phyloP scores from a whole-genome alignment of 768 basidiomycete species.

The Termitomyces sp. region DNA sequence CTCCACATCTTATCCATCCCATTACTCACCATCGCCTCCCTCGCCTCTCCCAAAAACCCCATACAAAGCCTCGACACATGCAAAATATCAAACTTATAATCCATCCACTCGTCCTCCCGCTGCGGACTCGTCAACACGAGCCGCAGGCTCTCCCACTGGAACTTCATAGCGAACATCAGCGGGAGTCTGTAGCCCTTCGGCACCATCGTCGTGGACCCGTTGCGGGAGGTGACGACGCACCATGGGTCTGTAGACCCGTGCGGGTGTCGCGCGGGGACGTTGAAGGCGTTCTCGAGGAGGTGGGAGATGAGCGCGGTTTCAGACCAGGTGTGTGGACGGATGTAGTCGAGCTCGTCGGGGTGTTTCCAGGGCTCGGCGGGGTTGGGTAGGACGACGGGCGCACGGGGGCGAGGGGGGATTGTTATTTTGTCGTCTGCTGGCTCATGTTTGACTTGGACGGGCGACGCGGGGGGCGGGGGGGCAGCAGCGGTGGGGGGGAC shows the following conservation, averaged over 20 bases:
- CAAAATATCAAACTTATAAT: conserved; percentile 41
- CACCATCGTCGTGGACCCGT: conserved; percentile 23
- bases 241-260: conserved; percentile 17
- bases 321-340: conserved; percentile 30
- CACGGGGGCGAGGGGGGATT: not conserved
- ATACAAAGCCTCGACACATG: conserved; percentile 40
- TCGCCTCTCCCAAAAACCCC: conserved; percentile 33
- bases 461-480: not conserved
- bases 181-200: conserved; percentile 43
- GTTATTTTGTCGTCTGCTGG: not conserved
- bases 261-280: conserved; percentile 30
- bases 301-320: conserved; percentile 32
- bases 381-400: not conserved
- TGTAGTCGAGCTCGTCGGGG: conserved; percentile 39
- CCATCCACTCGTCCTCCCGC: conserved; percentile 38
- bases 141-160: conserved; percentile 40
- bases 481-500: not conserved
- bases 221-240: conserved; percentile 17
- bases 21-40: conserved; percentile 24
- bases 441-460: not conserved
- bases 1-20: conserved; percentile 38
- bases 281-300: conserved; percentile 34
- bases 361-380: conserved; percentile 33
- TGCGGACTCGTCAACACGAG: conserved; percentile 37
- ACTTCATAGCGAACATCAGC: conserved; percentile 44